A percentile compares a stretch with the other conserved stretches of the same genome.
Evolutionary conservation across 768 basidiomycete species (phyloP).

Genomic region (Lactarius deliciosus): DNA sequence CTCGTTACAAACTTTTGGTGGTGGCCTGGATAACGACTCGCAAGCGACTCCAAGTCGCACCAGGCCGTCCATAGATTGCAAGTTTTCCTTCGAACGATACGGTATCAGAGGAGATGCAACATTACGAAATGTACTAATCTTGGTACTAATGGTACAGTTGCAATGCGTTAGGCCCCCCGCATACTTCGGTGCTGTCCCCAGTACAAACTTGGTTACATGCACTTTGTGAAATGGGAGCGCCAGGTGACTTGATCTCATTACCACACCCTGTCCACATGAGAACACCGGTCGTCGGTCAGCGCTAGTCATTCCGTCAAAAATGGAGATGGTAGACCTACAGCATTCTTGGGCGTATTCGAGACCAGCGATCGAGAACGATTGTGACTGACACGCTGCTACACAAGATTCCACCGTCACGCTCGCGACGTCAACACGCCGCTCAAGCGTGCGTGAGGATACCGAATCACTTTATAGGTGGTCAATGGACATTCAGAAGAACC

Average conservation of each 20-base stretch:
- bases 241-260: background rate
- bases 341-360: slow-evolving; percentile 9
- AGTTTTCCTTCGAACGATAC: too few species aligned
- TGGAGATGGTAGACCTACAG: background rate
- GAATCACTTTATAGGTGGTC: background rate
- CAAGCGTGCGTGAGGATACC: background rate
- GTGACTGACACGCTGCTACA: background rate
- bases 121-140: too few species aligned
- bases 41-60: too few species aligned
- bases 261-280: background rate
- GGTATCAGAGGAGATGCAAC: too few species aligned
- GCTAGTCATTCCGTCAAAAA: background rate
- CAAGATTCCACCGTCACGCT: slow-evolving; percentile 13
- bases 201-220: slow-evolving; percentile 8
- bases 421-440: slow-evolving; percentile 1
- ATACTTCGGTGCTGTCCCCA: slow-evolving; percentile 5
- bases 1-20: too few species aligned
- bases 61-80: too few species aligned
- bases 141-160: background rate
- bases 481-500: background rate
- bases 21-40: too few species aligned
- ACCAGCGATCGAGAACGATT: slow-evolving; percentile 3
- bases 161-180: slow-evolving; percentile 5
- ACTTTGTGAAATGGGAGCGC: background rate
- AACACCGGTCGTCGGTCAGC: background rate